Evolutionary conservation across 2,329 filamentous ascomycete species (phyloP).

Genomic region (Pseudogymnoascus sp.): DNA sequence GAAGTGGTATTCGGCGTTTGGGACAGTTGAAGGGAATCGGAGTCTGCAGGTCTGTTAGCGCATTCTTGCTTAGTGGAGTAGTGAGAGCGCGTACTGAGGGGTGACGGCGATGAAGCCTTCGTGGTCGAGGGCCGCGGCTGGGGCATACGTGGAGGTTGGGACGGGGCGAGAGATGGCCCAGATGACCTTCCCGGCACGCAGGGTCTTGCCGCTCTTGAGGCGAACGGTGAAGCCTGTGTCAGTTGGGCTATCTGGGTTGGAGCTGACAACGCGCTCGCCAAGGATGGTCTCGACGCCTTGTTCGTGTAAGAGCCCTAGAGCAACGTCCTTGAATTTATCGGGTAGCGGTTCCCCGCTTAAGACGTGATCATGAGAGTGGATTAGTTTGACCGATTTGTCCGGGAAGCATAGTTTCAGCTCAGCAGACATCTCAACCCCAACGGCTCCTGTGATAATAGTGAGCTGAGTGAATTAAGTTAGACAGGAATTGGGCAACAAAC

Average conservation of each 20-base stretch:
- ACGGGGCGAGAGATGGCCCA: conserved; percentile 60
- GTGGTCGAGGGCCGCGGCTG: conserved; percentile 49
- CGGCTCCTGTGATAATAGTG: conserved; percentile 48
- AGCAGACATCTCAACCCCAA: conserved; percentile 76
- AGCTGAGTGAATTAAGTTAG: background rate
- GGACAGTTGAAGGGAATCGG: conserved; percentile 45
- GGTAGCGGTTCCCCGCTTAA: conserved; percentile 69
- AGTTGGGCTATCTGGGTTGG: conserved; percentile 40
- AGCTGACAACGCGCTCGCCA: conserved; percentile 49
- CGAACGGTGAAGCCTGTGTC: conserved; percentile 37
- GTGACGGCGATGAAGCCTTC: conserved; percentile 62
- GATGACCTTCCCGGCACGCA: conserved; percentile 60
- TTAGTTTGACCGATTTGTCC: conserved; percentile 59
- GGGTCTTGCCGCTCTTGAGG: conserved; percentile 53
- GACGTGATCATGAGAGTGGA: conserved; percentile 65
- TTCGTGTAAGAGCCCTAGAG: conserved; percentile 52
- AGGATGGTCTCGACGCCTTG: conserved; percentile 60
- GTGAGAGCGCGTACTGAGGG: conserved; percentile 39
- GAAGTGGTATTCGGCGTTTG: conserved; percentile 58
- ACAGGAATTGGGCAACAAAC: conserved; percentile 29
- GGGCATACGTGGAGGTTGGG: conserved; percentile 59
- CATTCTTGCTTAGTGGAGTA: background rate
- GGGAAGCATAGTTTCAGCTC: conserved; percentile 68
- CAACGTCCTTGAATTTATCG: conserved; percentile 59
- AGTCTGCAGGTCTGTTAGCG: conserved; percentile 37